Percentiles rank a stretch among this genome's conserved stretches.
These are phyloP conservation scores for Sugiyamaella pinicola DNA, from an alignment of 1,139 yeast genomes.

Conservation along the genomic window DNA sequence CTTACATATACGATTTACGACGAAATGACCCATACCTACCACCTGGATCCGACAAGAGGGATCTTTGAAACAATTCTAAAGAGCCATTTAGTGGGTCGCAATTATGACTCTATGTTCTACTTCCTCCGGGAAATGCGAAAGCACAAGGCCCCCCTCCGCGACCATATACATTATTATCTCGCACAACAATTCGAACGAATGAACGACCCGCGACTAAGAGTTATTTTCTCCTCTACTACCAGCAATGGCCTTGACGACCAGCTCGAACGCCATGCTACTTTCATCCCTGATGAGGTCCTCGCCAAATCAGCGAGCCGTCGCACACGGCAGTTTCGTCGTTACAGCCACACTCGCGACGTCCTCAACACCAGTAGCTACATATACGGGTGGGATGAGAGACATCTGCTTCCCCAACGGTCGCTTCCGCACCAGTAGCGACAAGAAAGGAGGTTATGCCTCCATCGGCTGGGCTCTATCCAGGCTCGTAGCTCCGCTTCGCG, in stretches of 20 bases:
- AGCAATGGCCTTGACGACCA: constrained; percentile 8
- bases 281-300: constrained; percentile 27
- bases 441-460: no score
- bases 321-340: constrained; percentile 14
- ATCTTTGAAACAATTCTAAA: constrained; percentile 35
- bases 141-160: constrained; percentile 26
- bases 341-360: constrained; percentile 27
- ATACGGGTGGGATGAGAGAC: constrained; percentile 26
- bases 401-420: constrained; percentile 1
- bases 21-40: constrained; percentile 26
- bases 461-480: no score
- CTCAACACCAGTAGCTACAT: constrained; percentile 26
- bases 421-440: background rate
- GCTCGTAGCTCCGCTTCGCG: no score
- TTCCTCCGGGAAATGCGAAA: constrained; percentile 36
- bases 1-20: constrained; percentile 35
- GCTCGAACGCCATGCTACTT: constrained; percentile 21
- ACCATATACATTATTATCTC: constrained; percentile 30
- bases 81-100: constrained; percentile 36
- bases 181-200: constrained; percentile 22
- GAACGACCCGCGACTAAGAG: constrained; percentile 22
- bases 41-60: constrained; percentile 28
- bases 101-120: constrained; percentile 29
- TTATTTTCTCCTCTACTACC: constrained; percentile 13
- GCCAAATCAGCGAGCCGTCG: constrained; percentile 18